Conservation (phyloP, 192 early-diverging fungal genomes). For the Coemansia sp. region DNA sequence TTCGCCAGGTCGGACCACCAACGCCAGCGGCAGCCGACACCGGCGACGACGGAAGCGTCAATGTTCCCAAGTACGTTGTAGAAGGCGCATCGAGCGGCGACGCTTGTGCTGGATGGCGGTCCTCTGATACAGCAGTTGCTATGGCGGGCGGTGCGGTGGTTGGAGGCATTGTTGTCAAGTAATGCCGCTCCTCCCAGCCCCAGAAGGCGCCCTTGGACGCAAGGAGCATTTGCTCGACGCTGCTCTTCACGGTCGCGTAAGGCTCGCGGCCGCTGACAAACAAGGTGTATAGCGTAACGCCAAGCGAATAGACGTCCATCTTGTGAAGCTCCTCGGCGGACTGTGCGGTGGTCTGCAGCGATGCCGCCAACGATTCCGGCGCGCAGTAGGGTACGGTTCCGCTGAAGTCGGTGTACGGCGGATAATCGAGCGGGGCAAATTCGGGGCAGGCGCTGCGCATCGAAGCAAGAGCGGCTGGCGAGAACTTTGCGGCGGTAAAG, state of each 20-base stretch:
- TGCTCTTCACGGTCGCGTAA: conserved; percentile 58
- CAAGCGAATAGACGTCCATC: conserved; percentile 61
- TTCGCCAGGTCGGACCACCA: neutral
- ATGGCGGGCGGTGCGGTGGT: neutral
- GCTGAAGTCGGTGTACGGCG: conserved; percentile 52
- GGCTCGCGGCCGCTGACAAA: conserved; percentile 63
- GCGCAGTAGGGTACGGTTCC: conserved; percentile 63
- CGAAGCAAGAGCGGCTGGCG: conserved; percentile 22
- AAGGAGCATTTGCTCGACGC: conserved; percentile 65
- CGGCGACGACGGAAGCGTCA: conserved; percentile 29
- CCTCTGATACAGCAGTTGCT: neutral
- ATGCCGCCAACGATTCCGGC: conserved; percentile 57
- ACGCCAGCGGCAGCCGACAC: conserved; percentile 5
- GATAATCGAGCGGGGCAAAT: conserved; percentile 33
- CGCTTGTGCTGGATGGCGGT: neutral
- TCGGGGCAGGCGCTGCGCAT: conserved; percentile 24
- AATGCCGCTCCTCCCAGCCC: conserved; percentile 60
- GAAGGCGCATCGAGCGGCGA: conserved; percentile 16
- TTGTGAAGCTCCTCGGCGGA: conserved; percentile 38
- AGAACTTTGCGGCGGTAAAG: conserved; percentile 52
- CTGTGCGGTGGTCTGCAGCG: neutral
- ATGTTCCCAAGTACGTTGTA: neutral
- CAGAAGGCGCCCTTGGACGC: conserved; percentile 66
- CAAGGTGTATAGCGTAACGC: conserved; percentile 61
- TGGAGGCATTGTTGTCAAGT: conserved; percentile 28